Base-by-base conservation (phyloP, 768 basidiomycete species). In the Tubosaeta sp. region DNA sequence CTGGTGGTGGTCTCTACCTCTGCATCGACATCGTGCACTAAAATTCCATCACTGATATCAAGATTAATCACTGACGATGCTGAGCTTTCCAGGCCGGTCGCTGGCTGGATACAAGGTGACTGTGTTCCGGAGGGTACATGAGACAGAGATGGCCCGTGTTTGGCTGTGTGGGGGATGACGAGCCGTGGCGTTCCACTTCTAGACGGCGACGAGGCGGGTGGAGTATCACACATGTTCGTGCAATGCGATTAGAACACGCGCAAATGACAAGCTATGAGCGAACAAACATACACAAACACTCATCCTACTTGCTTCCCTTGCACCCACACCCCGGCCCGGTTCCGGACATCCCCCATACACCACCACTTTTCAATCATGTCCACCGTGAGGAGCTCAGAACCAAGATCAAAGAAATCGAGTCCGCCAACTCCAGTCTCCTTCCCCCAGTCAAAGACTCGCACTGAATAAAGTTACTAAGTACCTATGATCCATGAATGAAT, bases 331-430 rank as follows among this genome's bases (percentile, higher is more conserved):
- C 69, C 73, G 2, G 52, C 60, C 17, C 89, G 77, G 68, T 94
- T 94, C 46, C 78, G 75, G 5, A 61, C 61, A 61, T 89, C 84
- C 0, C 92, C 92, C 38, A 87, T 64, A 59, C 88, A 89, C 90
- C 91, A 95, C 93, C 93, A 94, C 63, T 86, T 90, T 68, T 95
- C 93, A 22, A 94, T 58, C 69, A 81, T 72, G 46, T 85, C 86
- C 39, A 73, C 62, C 7, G 69, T 69, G 48, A 77, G 48, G 29
- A 45, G 49, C 54, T 49, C 33, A 31, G 48, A 6, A 49, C 57
- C 49, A 44, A 60, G 55, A 48, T 81, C 83, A 58, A 91, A 84
- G 60, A 90, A 85, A 62, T 92, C 88, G 8, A 93, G 74, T 3
- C 75, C 70, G 0, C 88, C 91, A 3, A 82, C 66, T 3, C 86